Evolutionary conservation across 805 yeast genomes (phyloP).

Genomic region (Suhomyces kilbournensis): DNA sequence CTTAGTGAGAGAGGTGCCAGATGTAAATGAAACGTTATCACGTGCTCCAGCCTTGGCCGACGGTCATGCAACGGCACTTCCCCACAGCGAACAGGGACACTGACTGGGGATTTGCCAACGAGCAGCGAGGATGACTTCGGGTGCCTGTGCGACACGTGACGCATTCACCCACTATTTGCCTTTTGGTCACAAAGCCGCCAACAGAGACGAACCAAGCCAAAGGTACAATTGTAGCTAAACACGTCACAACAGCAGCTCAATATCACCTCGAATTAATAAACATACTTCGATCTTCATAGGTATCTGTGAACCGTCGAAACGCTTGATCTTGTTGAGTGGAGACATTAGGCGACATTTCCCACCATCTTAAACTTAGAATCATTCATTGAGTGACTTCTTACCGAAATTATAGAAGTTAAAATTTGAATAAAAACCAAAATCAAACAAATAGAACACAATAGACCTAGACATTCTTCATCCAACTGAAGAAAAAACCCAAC

Average conservation of each 20-base stretch:
- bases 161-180: neutral
- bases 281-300: neutral
- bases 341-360: constrained; percentile 1
- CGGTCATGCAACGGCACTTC: neutral
- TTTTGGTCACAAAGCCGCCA: neutral
- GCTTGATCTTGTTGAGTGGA: neutral
- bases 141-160: neutral
- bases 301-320: neutral
- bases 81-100: neutral
- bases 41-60: neutral
- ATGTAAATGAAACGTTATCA: neutral
- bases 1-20: too few species aligned
- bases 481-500: neutral
- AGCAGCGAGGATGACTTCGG: neutral
- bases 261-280: neutral
- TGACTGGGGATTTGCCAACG: neutral
- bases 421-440: neutral
- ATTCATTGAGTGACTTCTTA: neutral
- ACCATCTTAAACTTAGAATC: neutral
- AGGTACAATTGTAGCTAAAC: neutral
- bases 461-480: neutral
- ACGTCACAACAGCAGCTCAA: neutral
- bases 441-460: neutral
- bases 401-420: neutral
- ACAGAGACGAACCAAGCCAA: neutral